Evolutionary conservation across 2,329 filamentous ascomycete genomes (phyloP).

Genomic region (Sordariomycetes sp.): DNA sequence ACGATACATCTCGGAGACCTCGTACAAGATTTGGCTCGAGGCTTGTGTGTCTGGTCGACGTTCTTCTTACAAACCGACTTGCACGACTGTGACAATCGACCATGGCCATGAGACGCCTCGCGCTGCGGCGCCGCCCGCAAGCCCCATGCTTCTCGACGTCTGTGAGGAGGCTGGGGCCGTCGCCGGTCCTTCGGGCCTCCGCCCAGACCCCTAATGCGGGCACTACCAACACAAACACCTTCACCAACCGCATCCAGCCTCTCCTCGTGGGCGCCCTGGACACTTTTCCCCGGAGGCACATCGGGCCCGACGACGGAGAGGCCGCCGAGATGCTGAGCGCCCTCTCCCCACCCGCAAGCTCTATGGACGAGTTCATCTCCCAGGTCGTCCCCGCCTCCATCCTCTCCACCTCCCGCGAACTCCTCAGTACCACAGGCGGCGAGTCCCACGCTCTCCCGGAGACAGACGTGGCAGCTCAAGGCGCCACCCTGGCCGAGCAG

Average conservation of each 20-base stretch:
- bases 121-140: slow-evolving; percentile 42
- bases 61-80: background rate
- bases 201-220: background rate
- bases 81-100: background rate
- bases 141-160: slow-evolving; percentile 62
- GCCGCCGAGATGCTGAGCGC: slow-evolving; percentile 69
- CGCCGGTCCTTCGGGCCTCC: background rate
- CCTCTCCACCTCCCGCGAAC: slow-evolving; percentile 22
- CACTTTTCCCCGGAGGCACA: slow-evolving; percentile 68
- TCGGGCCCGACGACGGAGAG: slow-evolving; percentile 65
- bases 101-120: slow-evolving; percentile 47
- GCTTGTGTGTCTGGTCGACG: background rate
- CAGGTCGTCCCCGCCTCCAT: slow-evolving; percentile 78
- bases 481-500: slow-evolving; percentile 18
- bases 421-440: slow-evolving; percentile 51
- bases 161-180: background rate
- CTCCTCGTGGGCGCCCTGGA: slow-evolving; percentile 6
- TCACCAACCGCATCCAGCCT: slow-evolving; percentile 1
- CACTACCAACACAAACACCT: background rate
- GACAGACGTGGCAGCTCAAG: slow-evolving; percentile 41
- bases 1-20: background rate
- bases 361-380: slow-evolving; percentile 71
- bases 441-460: slow-evolving; percentile 43
- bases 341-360: slow-evolving; percentile 62
- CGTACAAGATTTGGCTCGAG: background rate